phyloP scores from a whole-genome alignment of 352 stramenopile genomes.

The Elongisporangium prolatum region DNA sequence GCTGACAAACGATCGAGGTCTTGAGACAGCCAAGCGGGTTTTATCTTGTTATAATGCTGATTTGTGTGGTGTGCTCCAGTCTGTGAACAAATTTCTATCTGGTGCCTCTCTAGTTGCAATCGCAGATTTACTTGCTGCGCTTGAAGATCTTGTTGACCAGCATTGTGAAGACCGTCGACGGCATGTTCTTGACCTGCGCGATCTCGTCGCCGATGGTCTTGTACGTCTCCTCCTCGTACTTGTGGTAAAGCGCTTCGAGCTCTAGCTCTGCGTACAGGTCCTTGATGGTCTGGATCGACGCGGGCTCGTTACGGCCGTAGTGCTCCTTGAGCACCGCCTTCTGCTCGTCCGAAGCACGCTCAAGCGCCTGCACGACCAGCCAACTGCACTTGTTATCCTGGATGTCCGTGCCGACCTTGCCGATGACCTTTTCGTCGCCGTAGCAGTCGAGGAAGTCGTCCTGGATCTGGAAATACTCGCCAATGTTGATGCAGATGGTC shows the following conservation, averaged over 20 bases:
- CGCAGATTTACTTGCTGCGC: slow-evolving; percentile 89
- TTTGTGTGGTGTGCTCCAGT: background rate
- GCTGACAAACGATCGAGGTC: slow-evolving; percentile 22
- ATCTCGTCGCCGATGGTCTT: slow-evolving; percentile 77
- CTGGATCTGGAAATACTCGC: slow-evolving; percentile 99
- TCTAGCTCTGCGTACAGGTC: slow-evolving; percentile 92
- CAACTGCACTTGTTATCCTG: slow-evolving; percentile 99
- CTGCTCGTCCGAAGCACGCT: slow-evolving; percentile 64
- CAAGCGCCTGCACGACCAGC: slow-evolving; percentile 95
- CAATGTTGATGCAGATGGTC: slow-evolving; percentile 95
- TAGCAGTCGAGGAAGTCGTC: slow-evolving; percentile 99
- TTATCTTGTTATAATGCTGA: slow-evolving; percentile 2
- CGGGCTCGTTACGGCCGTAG: slow-evolving; percentile 85
- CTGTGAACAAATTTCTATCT: background rate
- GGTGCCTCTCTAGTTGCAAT: background rate
- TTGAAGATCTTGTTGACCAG: slow-evolving; percentile 97
- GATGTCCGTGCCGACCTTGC: slow-evolving; percentile 97
- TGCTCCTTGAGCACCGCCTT: slow-evolving; percentile 87
- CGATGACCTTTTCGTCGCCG: slow-evolving; percentile 89
- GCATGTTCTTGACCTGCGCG: slow-evolving; percentile 78
- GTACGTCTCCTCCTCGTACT: slow-evolving; percentile 94
- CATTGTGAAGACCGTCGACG: slow-evolving; percentile 90
- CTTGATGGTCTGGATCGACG: slow-evolving; percentile 89
- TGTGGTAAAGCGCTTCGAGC: slow-evolving; percentile 82
- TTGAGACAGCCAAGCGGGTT: background rate